Conservation (phyloP, 2,329 filamentous ascomycete species). For the Cytospora chrysosperma region DNA sequence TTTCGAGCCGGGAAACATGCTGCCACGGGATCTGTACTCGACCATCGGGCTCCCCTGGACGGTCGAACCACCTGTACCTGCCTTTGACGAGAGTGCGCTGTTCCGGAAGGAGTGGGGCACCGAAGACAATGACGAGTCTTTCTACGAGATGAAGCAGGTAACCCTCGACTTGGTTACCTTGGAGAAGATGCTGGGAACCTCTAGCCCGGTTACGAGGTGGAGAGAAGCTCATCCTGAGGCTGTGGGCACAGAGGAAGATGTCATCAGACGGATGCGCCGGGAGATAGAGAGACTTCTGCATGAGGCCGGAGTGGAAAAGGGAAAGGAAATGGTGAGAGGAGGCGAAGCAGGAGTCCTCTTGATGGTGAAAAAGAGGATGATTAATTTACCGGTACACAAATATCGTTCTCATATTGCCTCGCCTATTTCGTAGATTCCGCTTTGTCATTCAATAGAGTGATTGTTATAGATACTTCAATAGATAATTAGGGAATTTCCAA, state of each 20-base stretch:
- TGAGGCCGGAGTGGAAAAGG: slow-evolving; percentile 37
- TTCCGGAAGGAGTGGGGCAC: slow-evolving; percentile 43
- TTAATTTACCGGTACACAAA: neutral
- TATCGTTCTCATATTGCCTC: too few relatives aligned
- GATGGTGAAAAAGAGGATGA: slow-evolving; percentile 33
- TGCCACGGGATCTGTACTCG: slow-evolving; percentile 41
- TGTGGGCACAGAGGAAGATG: slow-evolving; percentile 41
- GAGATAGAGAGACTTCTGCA: slow-evolving; percentile 31
- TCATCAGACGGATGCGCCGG: slow-evolving; percentile 33
- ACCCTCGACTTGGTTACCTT: slow-evolving; percentile 34
- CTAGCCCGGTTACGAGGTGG: slow-evolving; percentile 44
- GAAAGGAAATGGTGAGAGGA: slow-evolving; percentile 33
- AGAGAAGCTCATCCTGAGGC: slow-evolving; percentile 43
- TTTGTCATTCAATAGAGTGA: too few relatives aligned
- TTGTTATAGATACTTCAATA: too few relatives aligned
- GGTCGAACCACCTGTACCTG: slow-evolving; percentile 31
- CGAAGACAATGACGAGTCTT: slow-evolving; percentile 28
- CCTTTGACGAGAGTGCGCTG: slow-evolving; percentile 42
- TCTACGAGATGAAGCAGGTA: slow-evolving; percentile 28
- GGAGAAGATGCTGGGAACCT: slow-evolving; percentile 38
- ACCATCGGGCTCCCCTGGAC: slow-evolving; percentile 51
- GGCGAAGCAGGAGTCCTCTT: slow-evolving; percentile 30
- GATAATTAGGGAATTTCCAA: too few relatives aligned
- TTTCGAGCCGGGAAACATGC: slow-evolving; percentile 41
- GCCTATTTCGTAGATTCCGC: too few relatives aligned